Percentiles rank a stretch among this genome's conserved stretches.
phyloP scores from a whole-genome alignment of 495 filamentous ascomycete genomes.

The Margaritispora aquatica region DNA sequence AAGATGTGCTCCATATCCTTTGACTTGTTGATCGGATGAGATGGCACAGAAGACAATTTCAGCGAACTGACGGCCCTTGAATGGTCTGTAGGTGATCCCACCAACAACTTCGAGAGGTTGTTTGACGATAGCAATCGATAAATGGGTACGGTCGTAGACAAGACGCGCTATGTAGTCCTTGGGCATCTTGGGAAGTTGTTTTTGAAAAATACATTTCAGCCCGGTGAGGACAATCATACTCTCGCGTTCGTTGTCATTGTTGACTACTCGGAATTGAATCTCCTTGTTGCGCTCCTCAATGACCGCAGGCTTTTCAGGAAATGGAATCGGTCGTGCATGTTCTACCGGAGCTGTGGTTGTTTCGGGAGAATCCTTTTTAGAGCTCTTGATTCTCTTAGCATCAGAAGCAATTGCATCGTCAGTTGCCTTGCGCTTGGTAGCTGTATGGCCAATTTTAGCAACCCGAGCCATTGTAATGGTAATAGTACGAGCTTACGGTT shows the following conservation, averaged over 20 bases:
- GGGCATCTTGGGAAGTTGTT: constrained; percentile 97
- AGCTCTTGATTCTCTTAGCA: constrained; percentile 56
- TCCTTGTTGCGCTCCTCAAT: constrained; percentile 91
- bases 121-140: constrained; percentile 96
- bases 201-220: constrained; percentile 97
- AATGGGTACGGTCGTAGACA: constrained; percentile 93
- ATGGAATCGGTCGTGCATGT: constrained; percentile 6
- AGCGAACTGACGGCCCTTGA: constrained; percentile 87
- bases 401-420: constrained; percentile 59
- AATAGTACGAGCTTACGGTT: constrained; percentile 15
- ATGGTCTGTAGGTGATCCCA: constrained; percentile 95
- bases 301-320: constrained; percentile 59
- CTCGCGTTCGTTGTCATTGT: constrained; percentile 85
- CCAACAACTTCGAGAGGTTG: constrained; percentile 92
- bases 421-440: constrained; percentile 70
- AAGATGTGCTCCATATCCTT: constrained; percentile 94
- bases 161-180: constrained; percentile 97
- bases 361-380: constrained; percentile 47
- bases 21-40: constrained; percentile 95
- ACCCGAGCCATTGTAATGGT: too few species aligned
- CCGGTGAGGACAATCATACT: constrained; percentile 93
- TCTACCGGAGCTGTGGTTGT: constrained; percentile 35
- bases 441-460: constrained; percentile 29
- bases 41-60: constrained; percentile 99
- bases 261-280: constrained; percentile 96